phyloP scores from a whole-genome alignment of 768 basidiomycete species.

The Kockovaella imperatae region DNA sequence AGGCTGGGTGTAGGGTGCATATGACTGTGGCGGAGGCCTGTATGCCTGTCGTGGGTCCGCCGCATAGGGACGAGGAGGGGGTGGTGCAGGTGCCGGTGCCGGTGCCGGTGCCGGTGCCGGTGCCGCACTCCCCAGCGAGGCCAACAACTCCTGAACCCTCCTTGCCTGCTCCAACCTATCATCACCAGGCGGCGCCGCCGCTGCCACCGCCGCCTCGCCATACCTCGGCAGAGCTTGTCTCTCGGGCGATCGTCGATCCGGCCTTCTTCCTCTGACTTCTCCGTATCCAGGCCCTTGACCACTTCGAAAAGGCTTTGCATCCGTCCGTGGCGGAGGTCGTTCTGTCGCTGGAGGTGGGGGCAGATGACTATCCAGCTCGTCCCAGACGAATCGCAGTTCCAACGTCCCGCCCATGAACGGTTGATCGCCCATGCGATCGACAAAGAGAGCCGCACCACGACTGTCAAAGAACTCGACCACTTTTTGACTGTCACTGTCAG shows the following conservation, averaged over 20 bases:
- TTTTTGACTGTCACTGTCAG: conserved; percentile 56
- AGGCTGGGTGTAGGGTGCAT: background rate
- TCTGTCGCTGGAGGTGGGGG: too few relatives aligned
- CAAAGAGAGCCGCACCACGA: conserved; percentile 69
- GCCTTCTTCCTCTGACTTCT: too few relatives aligned
- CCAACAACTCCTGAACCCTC: background rate
- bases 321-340: too few relatives aligned
- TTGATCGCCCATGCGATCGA: conserved; percentile 70
- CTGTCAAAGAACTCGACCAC: conserved; percentile 87
- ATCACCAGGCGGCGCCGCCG: background rate
- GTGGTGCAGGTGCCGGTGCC: background rate
- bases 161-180: background rate
- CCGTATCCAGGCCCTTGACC: too few relatives aligned
- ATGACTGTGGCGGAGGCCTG: background rate
- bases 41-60: too few relatives aligned
- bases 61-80: too few relatives aligned
- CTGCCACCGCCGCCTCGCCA: background rate
- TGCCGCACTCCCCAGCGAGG: background rate
- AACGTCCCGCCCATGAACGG: conserved; percentile 75
- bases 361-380: conserved; percentile 56
- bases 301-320: too few relatives aligned
- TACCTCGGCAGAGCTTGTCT: too few relatives aligned
- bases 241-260: too few relatives aligned
- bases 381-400: conserved; percentile 82
- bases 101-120: background rate